These are phyloP conservation scores for Diaporthe citri DNA, from an alignment of 2,329 filamentous ascomycete species.

Conservation along the genomic window DNA sequence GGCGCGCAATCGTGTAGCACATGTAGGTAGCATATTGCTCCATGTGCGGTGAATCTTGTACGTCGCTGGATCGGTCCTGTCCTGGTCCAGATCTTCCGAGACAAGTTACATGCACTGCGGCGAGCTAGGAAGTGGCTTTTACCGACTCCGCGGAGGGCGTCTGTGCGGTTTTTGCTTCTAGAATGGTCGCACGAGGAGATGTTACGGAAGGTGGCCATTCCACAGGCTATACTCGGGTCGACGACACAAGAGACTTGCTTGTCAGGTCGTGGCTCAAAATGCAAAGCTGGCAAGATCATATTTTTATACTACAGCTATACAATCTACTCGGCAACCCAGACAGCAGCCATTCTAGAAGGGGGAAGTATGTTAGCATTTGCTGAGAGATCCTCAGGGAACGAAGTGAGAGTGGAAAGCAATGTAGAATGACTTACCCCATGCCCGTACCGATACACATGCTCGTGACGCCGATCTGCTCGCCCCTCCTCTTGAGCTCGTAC, in stretches of 20 bases:
- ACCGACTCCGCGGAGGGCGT: not conserved
- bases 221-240: not conserved
- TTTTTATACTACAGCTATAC: constrained; percentile 13
- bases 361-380: not conserved
- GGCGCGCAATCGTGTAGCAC: too few relatives aligned
- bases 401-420: not conserved
- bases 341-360: constrained; percentile 78
- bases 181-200: not conserved
- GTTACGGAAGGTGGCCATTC: not conserved
- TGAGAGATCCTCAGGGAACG: too few relatives aligned
- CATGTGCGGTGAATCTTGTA: not conserved
- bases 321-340: constrained; percentile 91
- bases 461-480: constrained; percentile 88
- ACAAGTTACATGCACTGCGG: not conserved
- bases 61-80: not conserved
- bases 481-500: constrained; percentile 87
- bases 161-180: not conserved
- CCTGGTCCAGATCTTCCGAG: not conserved
- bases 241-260: not conserved
- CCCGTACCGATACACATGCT: constrained; percentile 98
- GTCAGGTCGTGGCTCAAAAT: not conserved
- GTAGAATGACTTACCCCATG: constrained; percentile 72
- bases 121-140: not conserved
- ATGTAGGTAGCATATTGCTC: not conserved
- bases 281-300: constrained; percentile 6